A percentile compares a stretch with the other conserved stretches of the same genome.
Evolutionary conservation across 495 filamentous ascomycete species (phyloP).

Genomic region (Penicillium coffeae): DNA sequence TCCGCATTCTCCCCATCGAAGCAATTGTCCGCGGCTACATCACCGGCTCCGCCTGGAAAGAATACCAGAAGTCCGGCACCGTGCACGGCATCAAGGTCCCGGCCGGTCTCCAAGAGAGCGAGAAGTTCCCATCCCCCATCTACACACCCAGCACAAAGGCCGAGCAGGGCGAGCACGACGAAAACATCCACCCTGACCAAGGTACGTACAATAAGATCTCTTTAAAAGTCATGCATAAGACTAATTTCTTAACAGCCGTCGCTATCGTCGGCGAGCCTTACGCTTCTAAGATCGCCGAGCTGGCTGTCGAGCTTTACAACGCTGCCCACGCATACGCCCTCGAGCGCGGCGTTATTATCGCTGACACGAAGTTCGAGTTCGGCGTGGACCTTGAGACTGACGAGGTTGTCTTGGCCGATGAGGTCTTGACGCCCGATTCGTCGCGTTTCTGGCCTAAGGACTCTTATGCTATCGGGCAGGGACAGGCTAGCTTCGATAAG

Average conservation of each 20-base stretch:
- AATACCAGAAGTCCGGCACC: conserved; percentile 70
- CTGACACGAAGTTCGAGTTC: conserved; percentile 85
- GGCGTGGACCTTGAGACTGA: conserved; percentile 68
- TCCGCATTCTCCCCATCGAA: conserved; percentile 83
- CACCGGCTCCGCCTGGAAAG: conserved; percentile 87
- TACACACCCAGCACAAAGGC: conserved; percentile 94
- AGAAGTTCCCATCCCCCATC: conserved; percentile 68
- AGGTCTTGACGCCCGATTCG: conserved; percentile 84
- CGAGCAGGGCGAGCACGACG: conserved; percentile 75
- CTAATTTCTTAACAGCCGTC: conserved; percentile 40
- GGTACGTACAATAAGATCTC: conserved; percentile 42
- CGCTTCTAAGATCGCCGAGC: conserved; percentile 67
- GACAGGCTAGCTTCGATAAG: conserved; percentile 88
- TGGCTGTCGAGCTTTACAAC: conserved; percentile 71
- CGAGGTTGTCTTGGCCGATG: conserved; percentile 82
- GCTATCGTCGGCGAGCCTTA: conserved; percentile 70
- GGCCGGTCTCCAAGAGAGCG: conserved; percentile 65
- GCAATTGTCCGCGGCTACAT: conserved; percentile 91
- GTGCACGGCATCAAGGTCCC: conserved; percentile 73
- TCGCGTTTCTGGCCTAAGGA: conserved; percentile 85
- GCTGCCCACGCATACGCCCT: conserved; percentile 69
- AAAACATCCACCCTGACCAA: conserved; percentile 80
- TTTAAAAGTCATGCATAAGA: neutral
- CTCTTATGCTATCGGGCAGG: conserved; percentile 64
- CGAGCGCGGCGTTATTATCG: conserved; percentile 82